Evolutionary conservation across 495 filamentous ascomycete species (phyloP), one percentile per base, ranked within the genome.

Genomic region (Hypomontagnella monticulosa): DNA sequence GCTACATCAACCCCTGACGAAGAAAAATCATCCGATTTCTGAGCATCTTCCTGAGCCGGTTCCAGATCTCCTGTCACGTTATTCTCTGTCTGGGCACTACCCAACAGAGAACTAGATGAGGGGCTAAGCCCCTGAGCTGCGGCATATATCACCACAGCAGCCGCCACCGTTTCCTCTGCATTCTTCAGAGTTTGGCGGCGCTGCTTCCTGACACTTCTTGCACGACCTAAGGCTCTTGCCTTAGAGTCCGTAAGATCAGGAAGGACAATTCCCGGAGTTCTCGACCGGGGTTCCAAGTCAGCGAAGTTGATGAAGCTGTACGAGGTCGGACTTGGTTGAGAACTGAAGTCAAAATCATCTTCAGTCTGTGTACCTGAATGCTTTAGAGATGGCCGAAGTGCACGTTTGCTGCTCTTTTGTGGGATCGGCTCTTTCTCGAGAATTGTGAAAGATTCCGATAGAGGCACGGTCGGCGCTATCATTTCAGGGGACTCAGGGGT

Each of bases 131-230:
- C 71, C 33, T 76, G 79, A 42, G 73, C 76, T 36, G 80, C 73
- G 49, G 80, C 80, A 52, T 79, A 81, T 4, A 81, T 69, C 14
- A 82, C 74, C 11, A 82, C 80, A 41, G 80, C 79, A n/a, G 78
- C 73, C 11, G 80, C 79, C 10, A 82, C 73, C 56, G 77, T 74
- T 61, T 81, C 80, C 65, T 82, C 80, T 20, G 75, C 76, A 23
- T 75, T 64, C 43, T 72, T 77, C 57, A 79, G 72, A 20, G 74
- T 79, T 44, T 75, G 71, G 32, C 66, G 76, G 19, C 76, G 75
- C 42, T 72, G 73, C 40, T 75, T 75, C 46, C 72, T 77, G 33
- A 78, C 67, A 47, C 73, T 80, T 34, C 67, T 75, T 12, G 67
- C 76, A 18, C 76, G 73, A 53, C 74, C 69, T 44, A 81, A 60